phyloP scores from a whole-genome alignment of 805 yeast genomes.

The Ogataea minuta region DNA sequence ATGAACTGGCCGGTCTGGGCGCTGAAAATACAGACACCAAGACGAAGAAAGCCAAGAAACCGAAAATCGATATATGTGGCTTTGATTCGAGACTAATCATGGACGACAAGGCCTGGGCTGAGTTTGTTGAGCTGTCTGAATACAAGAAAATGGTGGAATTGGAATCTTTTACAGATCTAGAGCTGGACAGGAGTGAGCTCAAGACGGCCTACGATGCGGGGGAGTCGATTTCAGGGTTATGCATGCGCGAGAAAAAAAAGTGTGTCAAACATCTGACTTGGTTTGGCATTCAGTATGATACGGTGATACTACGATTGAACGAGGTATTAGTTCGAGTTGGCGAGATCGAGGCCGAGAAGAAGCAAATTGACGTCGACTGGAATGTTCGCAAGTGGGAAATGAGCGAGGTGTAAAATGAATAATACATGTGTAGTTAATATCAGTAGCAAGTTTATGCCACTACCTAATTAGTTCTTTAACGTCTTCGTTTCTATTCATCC shows the following conservation, averaged over 20 bases:
- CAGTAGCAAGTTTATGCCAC: too few species aligned
- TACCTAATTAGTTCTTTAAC: too few species aligned
- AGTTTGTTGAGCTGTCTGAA: constrained; percentile 16
- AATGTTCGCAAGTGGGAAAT: constrained; percentile 38
- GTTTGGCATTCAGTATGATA: constrained; percentile 34
- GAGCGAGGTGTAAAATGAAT: too few species aligned
- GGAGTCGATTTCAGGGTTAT: constrained; percentile 32
- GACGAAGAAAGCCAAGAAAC: constrained; percentile 20
- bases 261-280: constrained; percentile 49
- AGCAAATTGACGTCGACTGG: constrained; percentile 35
- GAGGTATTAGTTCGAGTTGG: constrained; percentile 23
- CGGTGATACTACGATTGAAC: constrained; percentile 36
- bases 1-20: constrained; percentile 27
- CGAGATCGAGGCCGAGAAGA: constrained; percentile 28
- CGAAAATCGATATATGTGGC: constrained; percentile 50
- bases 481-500: constrained; percentile 24
- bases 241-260: constrained; percentile 53
- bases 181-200: constrained; percentile 9
- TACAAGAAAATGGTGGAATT: constrained; percentile 11
- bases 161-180: constrained; percentile 10
- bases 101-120: constrained; percentile 24
- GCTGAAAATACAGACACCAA: constrained; percentile 14
- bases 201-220: constrained; percentile 21
- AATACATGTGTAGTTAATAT: too few species aligned
- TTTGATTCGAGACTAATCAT: constrained; percentile 36